A percentile compares a stretch with the other conserved stretches of the same genome.
These are phyloP conservation scores for Vanrija pseudolonga DNA, from an alignment of 1,284 basidiomycete genomes.

Conservation along the genomic window DNA sequence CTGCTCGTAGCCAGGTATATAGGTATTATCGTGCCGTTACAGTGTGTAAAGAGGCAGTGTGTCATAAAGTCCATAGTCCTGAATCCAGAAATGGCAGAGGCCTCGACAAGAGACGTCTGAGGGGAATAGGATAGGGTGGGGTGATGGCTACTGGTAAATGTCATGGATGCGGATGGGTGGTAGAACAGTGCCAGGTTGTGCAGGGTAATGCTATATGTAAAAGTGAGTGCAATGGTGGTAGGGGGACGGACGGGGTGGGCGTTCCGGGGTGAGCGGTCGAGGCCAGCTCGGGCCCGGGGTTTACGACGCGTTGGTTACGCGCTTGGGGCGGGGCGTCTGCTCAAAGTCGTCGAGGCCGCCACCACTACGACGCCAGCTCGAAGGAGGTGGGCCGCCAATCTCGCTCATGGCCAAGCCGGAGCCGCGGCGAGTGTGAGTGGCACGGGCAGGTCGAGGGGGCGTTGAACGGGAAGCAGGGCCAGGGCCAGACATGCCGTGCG, in stretches of 20 bases:
- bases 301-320: conserved; percentile 13
- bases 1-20: too few relatives aligned
- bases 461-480: background rate
- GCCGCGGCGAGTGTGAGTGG: conserved; percentile 4
- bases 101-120: too few relatives aligned
- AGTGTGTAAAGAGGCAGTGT: background rate
- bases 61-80: background rate
- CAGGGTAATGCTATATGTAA: too few relatives aligned
- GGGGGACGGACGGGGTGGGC: background rate
- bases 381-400: conserved; percentile 5
- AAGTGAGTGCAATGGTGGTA: too few relatives aligned
- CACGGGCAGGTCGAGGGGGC: background rate
- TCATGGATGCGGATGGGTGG: too few relatives aligned
- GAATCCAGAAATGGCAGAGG: too few relatives aligned
- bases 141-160: too few relatives aligned
- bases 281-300: background rate
- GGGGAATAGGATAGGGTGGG: too few relatives aligned
- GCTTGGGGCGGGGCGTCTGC: conserved; percentile 11
- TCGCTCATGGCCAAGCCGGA: conserved; percentile 10
- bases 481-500: background rate
- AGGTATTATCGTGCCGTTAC: background rate
- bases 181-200: too few relatives aligned
- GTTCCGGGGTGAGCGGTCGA: background rate
- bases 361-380: conserved; percentile 7
- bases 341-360: background rate